phyloP scores from a whole-genome alignment of 2,329 filamentous ascomycete genomes.

The Trichoderma breve region DNA sequence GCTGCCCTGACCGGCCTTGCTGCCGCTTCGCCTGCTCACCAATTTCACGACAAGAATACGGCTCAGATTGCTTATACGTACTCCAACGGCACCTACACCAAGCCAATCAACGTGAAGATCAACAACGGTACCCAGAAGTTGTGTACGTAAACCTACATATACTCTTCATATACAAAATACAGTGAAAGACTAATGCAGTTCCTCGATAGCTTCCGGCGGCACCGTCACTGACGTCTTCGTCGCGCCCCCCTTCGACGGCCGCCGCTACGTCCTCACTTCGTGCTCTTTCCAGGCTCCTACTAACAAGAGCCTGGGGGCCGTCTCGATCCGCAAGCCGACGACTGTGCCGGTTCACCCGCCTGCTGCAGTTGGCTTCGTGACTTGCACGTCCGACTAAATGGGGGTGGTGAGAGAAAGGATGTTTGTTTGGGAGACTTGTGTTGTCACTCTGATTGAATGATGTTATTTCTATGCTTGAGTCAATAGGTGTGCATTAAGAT shows the following conservation, averaged over 20 bases:
- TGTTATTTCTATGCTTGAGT: neutral
- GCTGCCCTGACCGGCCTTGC: conserved; percentile 1
- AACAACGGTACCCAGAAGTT: neutral
- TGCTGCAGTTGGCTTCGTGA: conserved; percentile 1
- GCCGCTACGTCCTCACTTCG: neutral
- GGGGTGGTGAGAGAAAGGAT: neutral
- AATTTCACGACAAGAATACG: neutral
- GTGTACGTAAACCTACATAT: neutral
- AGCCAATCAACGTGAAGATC: neutral
- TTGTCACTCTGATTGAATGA: neutral
- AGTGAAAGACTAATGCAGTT: neutral
- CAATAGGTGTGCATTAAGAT: neutral
- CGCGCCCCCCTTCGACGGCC: conserved; percentile 2
- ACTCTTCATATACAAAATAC: neutral
- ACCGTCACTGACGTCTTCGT: conserved; percentile 11
- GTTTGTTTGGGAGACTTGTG: neutral
- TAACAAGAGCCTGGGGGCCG: neutral
- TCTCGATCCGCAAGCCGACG: neutral
- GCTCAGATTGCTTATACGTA: conserved; percentile 7
- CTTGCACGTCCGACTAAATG: neutral
- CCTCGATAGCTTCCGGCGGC: neutral
- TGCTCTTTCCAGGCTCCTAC: conserved; percentile 10
- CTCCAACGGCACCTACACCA: conserved; percentile 7
- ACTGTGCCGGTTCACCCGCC: conserved; percentile 7
- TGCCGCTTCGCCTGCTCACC: conserved; percentile 1